These are phyloP conservation scores for Ogataea corticis DNA, from an alignment of 805 yeast genomes.

Conservation along the genomic window DNA sequence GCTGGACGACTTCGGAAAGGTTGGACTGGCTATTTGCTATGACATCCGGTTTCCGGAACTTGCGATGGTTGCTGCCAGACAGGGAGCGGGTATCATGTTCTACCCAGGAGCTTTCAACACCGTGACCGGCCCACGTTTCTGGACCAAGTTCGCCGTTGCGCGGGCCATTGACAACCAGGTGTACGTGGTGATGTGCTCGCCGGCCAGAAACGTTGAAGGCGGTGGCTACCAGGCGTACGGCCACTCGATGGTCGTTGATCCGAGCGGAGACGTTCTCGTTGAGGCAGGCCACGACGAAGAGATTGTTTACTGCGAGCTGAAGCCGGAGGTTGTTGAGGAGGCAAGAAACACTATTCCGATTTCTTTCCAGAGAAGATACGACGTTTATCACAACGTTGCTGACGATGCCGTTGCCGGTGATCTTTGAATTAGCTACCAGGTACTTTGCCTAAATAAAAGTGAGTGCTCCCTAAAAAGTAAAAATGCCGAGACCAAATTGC, in stretches of 20 bases:
- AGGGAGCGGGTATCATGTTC: slow-evolving; percentile 70
- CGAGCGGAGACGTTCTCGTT: slow-evolving; percentile 57
- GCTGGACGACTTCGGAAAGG: slow-evolving; percentile 60
- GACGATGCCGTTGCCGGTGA: slow-evolving; percentile 24
- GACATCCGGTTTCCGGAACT: slow-evolving; percentile 81
- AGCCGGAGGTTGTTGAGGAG: slow-evolving; percentile 55
- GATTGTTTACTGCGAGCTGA: slow-evolving; percentile 71
- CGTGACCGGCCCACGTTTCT: slow-evolving; percentile 80
- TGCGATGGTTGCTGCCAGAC: slow-evolving; percentile 67
- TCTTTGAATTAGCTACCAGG: too few relatives aligned
- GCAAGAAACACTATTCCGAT: slow-evolving; percentile 72
- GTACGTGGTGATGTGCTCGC: slow-evolving; percentile 79
- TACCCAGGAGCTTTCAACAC: slow-evolving; percentile 87
- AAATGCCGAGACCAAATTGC: not conserved
- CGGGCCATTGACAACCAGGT: slow-evolving; percentile 76
- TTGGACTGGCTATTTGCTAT: slow-evolving; percentile 86
- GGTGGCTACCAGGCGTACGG: slow-evolving; percentile 66
- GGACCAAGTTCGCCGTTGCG: slow-evolving; percentile 74
- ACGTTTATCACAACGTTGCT: slow-evolving; percentile 52
- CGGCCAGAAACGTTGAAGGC: slow-evolving; percentile 67
- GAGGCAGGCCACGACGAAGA: slow-evolving; percentile 83
- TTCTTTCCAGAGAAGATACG: slow-evolving; percentile 68
- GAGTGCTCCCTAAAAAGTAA: not conserved
- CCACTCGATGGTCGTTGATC: slow-evolving; percentile 64
- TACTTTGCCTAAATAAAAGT: too few relatives aligned